phyloP scores from a whole-genome alignment of 1,284 basidiomycete species.

The Cutaneotrichosporon dermatis region DNA sequence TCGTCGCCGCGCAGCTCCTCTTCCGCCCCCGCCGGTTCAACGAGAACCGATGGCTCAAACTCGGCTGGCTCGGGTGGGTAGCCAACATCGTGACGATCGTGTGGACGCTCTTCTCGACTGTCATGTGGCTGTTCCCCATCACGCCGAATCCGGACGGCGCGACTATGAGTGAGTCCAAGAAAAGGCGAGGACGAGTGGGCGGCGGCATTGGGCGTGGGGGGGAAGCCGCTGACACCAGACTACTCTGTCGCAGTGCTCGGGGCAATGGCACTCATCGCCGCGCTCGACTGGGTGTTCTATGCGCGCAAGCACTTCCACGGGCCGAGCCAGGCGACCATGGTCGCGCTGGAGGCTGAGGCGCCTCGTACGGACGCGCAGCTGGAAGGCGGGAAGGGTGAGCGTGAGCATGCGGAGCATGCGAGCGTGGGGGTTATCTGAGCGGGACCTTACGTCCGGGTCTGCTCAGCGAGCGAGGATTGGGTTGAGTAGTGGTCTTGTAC shows the following conservation, averaged over 20 bases:
- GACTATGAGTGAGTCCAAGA: conserved; percentile 17
- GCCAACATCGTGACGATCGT: conserved; percentile 8
- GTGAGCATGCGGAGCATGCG: no score
- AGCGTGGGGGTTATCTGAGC: no score
- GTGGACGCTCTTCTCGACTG: conserved; percentile 10
- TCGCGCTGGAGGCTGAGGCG: conserved; percentile 5
- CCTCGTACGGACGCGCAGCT: no score
- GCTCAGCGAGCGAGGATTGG: no score
- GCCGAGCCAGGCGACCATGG: conserved; percentile 6
- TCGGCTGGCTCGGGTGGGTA: conserved; percentile 12
- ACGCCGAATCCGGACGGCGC: conserved; percentile 7
- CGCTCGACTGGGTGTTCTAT: conserved; percentile 15
- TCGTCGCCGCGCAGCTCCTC: conserved; percentile 13
- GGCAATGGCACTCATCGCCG: conserved; percentile 10
- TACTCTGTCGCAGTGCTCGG: conserved; percentile 14
- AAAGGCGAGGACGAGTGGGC: no score
- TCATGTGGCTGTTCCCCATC: conserved; percentile 20
- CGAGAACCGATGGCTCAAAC: conserved; percentile 13
- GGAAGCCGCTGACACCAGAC: conserved; percentile 6
- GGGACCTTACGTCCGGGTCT: no score
- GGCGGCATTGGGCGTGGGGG: no score
- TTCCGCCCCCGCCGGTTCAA: conserved; percentile 9
- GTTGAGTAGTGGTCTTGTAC: no score
- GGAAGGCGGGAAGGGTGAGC: no score
- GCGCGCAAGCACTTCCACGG: conserved; percentile 18